Base-by-base conservation (phyloP, 176 grass and related monocot species). In the Puccinellia tenuiflora region DNA sequence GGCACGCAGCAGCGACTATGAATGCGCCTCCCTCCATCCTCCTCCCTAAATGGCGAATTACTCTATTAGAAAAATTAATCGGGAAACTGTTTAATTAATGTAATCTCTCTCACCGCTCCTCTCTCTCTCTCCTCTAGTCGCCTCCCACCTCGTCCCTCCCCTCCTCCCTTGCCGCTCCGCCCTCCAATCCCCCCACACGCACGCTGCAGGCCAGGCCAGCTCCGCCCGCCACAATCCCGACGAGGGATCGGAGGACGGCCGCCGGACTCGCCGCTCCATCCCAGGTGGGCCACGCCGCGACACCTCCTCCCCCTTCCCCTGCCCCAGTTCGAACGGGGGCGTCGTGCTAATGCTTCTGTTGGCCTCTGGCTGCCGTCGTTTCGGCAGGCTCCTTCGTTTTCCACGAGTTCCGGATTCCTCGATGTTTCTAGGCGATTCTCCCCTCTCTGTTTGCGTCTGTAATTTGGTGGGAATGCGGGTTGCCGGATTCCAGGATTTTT, bases 181-280 rank as follows among this genome's bases (percentile, higher is more conserved):
- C 85, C 18, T 39, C 77, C n/a, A 62, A 83, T 81, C 87, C 63
- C 42, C 74, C 7, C 45, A 20, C 81, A 30, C 59, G n/a, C 81
- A 57, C 48, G 56, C 69, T 22, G 55, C 26, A 61, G 25, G 57
- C 24, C 11, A 70, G 46, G 18, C 75, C 67, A 37, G 78, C 57
- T 13, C 21, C 67, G 25, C n/a, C 24, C 73, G 81, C 64, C 70
- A 62, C 79, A 68, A 55, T 84, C 79, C 54, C 82, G 70, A 85
- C 78, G 54, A 55, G 86, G 86, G 86, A 88, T 88, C 89, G 85
- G 34, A 73, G 85, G 34, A 73, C 77, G 73, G 62, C 34, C 46
- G 65, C 64, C 79, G 67, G 83, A 74, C 31, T 52, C 42, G n/a
- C 34, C 24, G 46, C 15, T 28, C 20, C 56, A 33, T 67, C 33